Evolutionary conservation across 805 yeast genomes (phyloP).

Genomic region (Blastobotrys chiropterorum): DNA sequence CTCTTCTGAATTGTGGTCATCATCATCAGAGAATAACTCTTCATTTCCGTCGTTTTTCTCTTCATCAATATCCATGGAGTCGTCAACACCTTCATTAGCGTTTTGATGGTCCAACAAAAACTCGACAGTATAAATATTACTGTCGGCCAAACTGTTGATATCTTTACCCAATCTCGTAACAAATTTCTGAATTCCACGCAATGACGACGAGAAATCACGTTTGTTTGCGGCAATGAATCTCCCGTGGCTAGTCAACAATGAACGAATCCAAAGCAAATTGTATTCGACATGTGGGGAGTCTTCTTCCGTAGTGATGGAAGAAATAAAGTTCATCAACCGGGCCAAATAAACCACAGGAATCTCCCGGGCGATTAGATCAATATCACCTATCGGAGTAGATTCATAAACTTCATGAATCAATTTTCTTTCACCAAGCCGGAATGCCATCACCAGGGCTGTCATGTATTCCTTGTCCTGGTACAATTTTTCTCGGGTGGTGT

Average conservation of each 20-base stretch:
- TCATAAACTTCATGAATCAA: constrained; percentile 72
- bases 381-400: constrained; percentile 61
- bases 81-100: background rate
- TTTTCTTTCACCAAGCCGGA: constrained; percentile 78
- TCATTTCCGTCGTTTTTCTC: constrained; percentile 24
- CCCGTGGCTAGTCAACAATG: constrained; percentile 68
- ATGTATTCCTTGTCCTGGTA: constrained; percentile 52
- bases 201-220: constrained; percentile 53
- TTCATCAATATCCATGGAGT: background rate
- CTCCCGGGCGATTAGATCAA: constrained; percentile 57
- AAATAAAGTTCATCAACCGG: constrained; percentile 62
- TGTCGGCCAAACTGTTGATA: constrained; percentile 32
- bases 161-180: constrained; percentile 70
- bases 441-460: constrained; percentile 83
- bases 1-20: constrained; percentile 32
- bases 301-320: constrained; percentile 45
- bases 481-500: constrained; percentile 56
- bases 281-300: constrained; percentile 82
- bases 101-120: constrained; percentile 14
- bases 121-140: constrained; percentile 22
- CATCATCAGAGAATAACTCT: constrained; percentile 31
- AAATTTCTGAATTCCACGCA: constrained; percentile 71
- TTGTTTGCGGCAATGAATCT: constrained; percentile 57
- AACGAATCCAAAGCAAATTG: constrained; percentile 73
- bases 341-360: constrained; percentile 74